phyloP scores from a whole-genome alignment of 768 basidiomycete species.

The Tephrocybe rancida region DNA sequence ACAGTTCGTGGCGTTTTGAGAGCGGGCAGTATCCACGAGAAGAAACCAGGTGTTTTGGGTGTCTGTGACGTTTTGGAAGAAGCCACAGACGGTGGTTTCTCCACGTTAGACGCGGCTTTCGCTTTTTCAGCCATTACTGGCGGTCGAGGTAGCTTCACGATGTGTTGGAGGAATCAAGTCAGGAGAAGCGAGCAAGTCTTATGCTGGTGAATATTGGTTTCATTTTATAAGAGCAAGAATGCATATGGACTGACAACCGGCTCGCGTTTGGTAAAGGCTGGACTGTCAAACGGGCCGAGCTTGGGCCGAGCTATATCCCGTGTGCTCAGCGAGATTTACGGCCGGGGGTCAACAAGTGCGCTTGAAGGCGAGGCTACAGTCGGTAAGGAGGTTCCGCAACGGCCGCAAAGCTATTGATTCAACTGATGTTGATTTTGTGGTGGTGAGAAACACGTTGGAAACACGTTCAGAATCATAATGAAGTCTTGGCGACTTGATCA shows the following conservation, averaged over 20 bases:
- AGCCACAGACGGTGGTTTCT: constrained; percentile 4
- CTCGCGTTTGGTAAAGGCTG: not conserved
- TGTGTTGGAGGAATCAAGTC: not conserved
- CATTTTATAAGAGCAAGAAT: not conserved
- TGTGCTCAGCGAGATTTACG: not conserved
- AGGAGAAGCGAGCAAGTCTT: too few species aligned
- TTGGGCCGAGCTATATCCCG: not conserved
- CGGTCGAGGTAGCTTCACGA: not conserved
- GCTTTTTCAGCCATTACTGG: constrained; percentile 14
- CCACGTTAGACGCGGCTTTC: not conserved
- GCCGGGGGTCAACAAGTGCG: too few species aligned
- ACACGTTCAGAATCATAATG: too few species aligned
- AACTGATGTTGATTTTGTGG: too few species aligned
- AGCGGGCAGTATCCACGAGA: constrained; percentile 36
- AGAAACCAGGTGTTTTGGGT: constrained; percentile 17
- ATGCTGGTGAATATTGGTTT: not conserved
- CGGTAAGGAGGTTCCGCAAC: not conserved
- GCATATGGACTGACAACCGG: not conserved
- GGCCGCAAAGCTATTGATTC: too few species aligned
- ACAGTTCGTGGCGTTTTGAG: constrained; percentile 32
- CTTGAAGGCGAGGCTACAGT: not conserved
- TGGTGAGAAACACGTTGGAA: too few species aligned
- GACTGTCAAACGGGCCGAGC: not conserved
- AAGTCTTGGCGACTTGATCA: too few species aligned
- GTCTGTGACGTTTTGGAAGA: not conserved